Percentiles rank a stretch among this genome's conserved stretches.
Conservation (phyloP, 345 rosid genomes). For the Psidium friedrichsthalianum region DNA sequence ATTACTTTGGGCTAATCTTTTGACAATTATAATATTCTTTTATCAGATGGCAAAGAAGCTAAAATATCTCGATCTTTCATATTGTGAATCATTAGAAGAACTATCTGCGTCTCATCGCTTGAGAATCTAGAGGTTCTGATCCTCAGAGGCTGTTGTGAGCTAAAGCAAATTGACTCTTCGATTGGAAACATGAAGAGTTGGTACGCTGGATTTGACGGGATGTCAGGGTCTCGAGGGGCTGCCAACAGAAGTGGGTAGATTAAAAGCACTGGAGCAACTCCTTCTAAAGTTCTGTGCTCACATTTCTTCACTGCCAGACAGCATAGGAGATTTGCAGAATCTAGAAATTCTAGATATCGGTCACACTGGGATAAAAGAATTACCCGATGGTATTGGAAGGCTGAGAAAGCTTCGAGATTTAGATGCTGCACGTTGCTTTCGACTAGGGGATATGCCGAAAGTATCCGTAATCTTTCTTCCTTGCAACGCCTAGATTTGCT, state of each 20-base stretch:
- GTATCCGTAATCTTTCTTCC: background rate
- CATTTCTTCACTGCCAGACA: background rate
- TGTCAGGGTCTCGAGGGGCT: rapidly evolving
- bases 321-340: too few relatives aligned
- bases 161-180: background rate
- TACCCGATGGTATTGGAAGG: too few relatives aligned
- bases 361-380: too few relatives aligned
- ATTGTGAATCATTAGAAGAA: rapidly evolving
- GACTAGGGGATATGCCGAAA: background rate
- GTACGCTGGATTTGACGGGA: background rate
- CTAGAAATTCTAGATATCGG: too few relatives aligned
- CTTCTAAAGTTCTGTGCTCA: too few relatives aligned
- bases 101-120: background rate
- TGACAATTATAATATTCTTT: too few relatives aligned
- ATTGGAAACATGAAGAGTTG: background rate
- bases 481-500: background rate
- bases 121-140: background rate
- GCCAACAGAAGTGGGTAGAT: background rate
- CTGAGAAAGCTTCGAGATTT: too few relatives aligned
- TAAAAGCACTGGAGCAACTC: background rate
- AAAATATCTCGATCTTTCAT: background rate
- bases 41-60: background rate
- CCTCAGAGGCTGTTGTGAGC: rapidly evolving
- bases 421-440: background rate
- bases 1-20: too few relatives aligned